Conservation (phyloP, 2,329 filamentous ascomycete genomes). For the Didymella glomerata region DNA sequence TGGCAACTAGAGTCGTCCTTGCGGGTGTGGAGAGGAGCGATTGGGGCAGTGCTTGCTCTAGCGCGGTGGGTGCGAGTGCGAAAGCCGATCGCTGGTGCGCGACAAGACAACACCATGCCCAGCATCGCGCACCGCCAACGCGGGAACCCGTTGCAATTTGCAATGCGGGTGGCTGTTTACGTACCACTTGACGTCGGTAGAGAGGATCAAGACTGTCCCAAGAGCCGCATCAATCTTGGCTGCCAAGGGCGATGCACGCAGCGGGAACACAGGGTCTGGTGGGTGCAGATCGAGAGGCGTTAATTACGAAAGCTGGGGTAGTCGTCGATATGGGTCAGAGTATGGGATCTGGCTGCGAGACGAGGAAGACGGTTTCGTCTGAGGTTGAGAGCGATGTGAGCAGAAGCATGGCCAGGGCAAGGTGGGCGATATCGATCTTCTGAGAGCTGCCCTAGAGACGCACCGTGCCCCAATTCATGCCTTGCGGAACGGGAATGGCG, state of each 20-base stretch:
- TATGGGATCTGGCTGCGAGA: background rate
- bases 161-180: constrained; percentile 29
- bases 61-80: constrained; percentile 18
- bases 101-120: constrained; percentile 18
- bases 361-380: background rate
- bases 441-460: constrained; percentile 16
- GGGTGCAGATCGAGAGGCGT: constrained; percentile 7
- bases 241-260: constrained; percentile 34
- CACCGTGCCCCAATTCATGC: constrained; percentile 18
- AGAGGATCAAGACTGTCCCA: constrained; percentile 30
- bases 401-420: constrained; percentile 7
- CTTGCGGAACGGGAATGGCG: constrained; percentile 20
- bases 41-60: constrained; percentile 34
- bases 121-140: constrained; percentile 16
- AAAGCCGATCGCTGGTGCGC: constrained; percentile 23
- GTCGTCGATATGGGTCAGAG: background rate
- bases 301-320: background rate
- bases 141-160: constrained; percentile 5
- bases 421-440: constrained; percentile 12
- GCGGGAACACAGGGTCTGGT: constrained; percentile 27
- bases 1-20: constrained; percentile 29
- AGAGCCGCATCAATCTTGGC: constrained; percentile 40
- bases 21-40: constrained; percentile 38
- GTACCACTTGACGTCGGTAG: constrained; percentile 38
- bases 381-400: constrained; percentile 4